Base-by-base conservation (phyloP, 495 filamentous ascomycete species). In the Podospora sp. region DNA sequence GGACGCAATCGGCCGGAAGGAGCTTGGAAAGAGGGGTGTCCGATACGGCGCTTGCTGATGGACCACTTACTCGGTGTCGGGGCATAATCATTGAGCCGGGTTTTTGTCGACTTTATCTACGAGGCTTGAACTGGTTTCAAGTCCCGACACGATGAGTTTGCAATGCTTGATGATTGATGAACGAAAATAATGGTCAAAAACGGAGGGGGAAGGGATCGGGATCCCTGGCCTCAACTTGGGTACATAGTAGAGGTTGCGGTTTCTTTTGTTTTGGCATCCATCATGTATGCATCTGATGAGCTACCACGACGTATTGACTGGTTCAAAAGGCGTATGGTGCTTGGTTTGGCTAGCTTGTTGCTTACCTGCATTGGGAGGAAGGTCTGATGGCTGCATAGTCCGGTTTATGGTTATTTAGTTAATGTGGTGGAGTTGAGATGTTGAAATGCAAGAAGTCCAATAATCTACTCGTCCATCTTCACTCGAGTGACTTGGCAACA, bases 1-100 rank as follows among this genome's bases (percentile, higher is more conserved):
- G 67, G 92, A 96, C 49, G 73, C 80, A 1, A 76, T 87, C 5
- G 79, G 82, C 7, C 70, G 84, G 60, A 86, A 86, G 71, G 84
- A 87, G 78, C 67, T 87, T n/a, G 85, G 84, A 1, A 84, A 83
- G 79, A 76, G 84, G 53, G 84, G 84, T 9, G 85, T 87, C 36
- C 76, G 80, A 67, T 87, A 87, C 40, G 77, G 77, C 14, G 77
- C 71, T 33, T 81, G 77, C 71, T 82, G 68, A 29, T 50, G 5
- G 24, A 4, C 46, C 18, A 0, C 27, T 16, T 6, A 22, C 50
- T 63, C n/a, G 16, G 6, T 35, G 40, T 11, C 40, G 14, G 40
- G 40, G 7, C n/a, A n/a, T n/a, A 63, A 49, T 71, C 26, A 33
- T 62, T 35, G 36, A 40, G 59, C 59, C 59, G 50, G 64, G 60